Evolutionary conservation across 306 rosid species (phyloP), one percentile per base, ranked within the genome.

Genomic region (Clitoria ternatea): DNA sequence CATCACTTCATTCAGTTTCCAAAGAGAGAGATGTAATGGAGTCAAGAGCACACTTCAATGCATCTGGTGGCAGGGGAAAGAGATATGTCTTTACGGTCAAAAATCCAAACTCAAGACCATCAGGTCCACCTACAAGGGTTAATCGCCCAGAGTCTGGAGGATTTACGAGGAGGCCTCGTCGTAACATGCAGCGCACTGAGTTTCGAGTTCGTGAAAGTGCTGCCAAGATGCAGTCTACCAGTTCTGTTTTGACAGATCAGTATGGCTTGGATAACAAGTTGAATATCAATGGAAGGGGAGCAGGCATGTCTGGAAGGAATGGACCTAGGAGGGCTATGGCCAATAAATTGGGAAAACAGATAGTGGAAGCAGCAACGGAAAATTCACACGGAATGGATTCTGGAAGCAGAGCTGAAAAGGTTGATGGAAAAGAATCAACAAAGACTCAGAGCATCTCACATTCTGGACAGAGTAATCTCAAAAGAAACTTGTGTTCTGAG

Each of bases 131-230:
- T 77, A 55, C 89, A 14, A 89, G 82, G 82, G 59, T 54, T 52
- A 66, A 73, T 42, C 88, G 69, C 5, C 4, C 57, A 4, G 97
- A 87, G 24, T 59, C 81, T 59, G 76, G 79, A 63, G 97, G 89
- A 49, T 81, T 73, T 81, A 73, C 66, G 48, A 87, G 97, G 80
- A 84, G 86, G 80, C 88, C 90, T 62, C 84, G 83, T n/a, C 87
- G 84, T 5, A 90, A 78, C 79, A 47, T 79, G 42, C 96, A 85
- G 56, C 92, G 81, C 24, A 87, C 96, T 19, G 98, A 90, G 85
- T 94, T 94, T 84, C 94, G 94, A 59, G 90, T 90, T 53, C 84
- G 94, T 54, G 88, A 80, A 74, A 79, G 75, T 82, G 75, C 74
- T 53, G 92, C 85, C 33, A 88, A 87, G 82, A 81, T 84, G 68